phyloP scores from a whole-genome alignment of 345 rosid species.

The Hibiscus trionum region DNA sequence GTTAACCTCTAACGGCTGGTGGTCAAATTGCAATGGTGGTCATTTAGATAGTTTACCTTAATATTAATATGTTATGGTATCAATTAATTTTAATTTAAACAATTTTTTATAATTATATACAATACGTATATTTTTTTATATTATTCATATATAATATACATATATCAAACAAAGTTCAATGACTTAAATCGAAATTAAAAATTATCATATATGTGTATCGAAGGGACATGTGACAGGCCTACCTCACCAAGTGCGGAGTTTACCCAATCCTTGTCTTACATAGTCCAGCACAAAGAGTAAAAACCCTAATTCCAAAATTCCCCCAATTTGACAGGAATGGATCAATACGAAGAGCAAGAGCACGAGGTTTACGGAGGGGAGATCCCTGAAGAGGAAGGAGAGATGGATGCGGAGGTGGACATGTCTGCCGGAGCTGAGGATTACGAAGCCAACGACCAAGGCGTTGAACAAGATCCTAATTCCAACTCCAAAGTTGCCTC shows the following conservation, averaged over 20 bases:
- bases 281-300: neutral
- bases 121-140: too few relatives aligned
- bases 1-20: too few relatives aligned
- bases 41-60: too few relatives aligned
- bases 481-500: conserved; percentile 50
- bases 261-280: neutral
- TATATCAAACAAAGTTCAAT: too few relatives aligned
- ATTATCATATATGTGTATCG: neutral
- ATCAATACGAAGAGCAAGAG: conserved; percentile 62
- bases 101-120: too few relatives aligned
- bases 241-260: neutral
- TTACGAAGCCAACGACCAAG: conserved; percentile 37
- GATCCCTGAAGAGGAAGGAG: conserved; percentile 62
- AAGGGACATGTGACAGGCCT: neutral
- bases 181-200: too few relatives aligned
- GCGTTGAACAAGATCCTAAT: conserved; percentile 45
- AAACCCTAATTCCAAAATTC: neutral
- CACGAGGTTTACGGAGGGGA: conserved; percentile 88
- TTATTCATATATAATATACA: too few relatives aligned
- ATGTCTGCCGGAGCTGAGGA: conserved; percentile 49
- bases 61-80: too few relatives aligned
- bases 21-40: too few relatives aligned
- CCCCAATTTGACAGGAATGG: conserved; percentile 25
- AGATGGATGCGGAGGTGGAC: conserved; percentile 63
- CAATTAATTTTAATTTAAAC: too few relatives aligned